These are phyloP conservation scores for Antarctomyces pellizariae DNA, from an alignment of 495 filamentous ascomycete species.

Conservation along the genomic window DNA sequence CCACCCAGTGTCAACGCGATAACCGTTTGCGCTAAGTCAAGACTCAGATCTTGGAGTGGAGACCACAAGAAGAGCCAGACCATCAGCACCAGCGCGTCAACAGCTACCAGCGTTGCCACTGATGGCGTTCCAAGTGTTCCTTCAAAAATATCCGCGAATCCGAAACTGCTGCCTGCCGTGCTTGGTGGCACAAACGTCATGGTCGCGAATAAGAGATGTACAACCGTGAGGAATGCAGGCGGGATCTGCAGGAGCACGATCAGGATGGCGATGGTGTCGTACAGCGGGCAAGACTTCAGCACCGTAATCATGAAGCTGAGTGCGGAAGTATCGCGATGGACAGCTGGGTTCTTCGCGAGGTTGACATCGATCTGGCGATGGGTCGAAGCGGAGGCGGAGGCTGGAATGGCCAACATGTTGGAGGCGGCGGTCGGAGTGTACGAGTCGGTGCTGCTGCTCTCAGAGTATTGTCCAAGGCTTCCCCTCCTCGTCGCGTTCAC, in stretches of 20 bases:
- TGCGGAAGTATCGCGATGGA: slow-evolving; percentile 35
- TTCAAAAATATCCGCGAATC: slow-evolving; percentile 52
- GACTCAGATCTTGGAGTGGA: slow-evolving; percentile 63
- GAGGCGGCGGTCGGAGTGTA: slow-evolving; percentile 13
- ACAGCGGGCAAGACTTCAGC: slow-evolving; percentile 68
- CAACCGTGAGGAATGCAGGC: slow-evolving; percentile 65
- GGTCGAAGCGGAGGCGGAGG: slow-evolving; percentile 19
- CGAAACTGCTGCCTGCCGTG: slow-evolving; percentile 27
- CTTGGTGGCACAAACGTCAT: slow-evolving; percentile 79
- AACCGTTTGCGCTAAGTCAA: slow-evolving; percentile 90
- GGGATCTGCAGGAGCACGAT: slow-evolving; percentile 96
- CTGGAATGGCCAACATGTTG: slow-evolving; percentile 4
- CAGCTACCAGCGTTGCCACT: slow-evolving; percentile 53
- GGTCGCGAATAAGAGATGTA: slow-evolving; percentile 82
- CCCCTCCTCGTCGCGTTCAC: background rate
- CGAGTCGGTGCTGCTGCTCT: slow-evolving; percentile 26
- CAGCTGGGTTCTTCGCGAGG: slow-evolving; percentile 40
- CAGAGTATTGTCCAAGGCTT: slow-evolving; percentile 23
- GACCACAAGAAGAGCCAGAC: slow-evolving; percentile 83
- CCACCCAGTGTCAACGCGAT: slow-evolving; percentile 86
- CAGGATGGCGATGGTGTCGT: slow-evolving; percentile 92
- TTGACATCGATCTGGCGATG: slow-evolving; percentile 41
- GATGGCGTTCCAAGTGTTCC: slow-evolving; percentile 51
- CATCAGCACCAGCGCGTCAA: slow-evolving; percentile 58
- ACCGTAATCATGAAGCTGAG: slow-evolving; percentile 63